Percentiles rank a stretch among this genome's conserved stretches.
These are phyloP conservation scores for Xerocomellus amylosporus DNA, from an alignment of 768 basidiomycete species.

Conservation along the genomic window DNA sequence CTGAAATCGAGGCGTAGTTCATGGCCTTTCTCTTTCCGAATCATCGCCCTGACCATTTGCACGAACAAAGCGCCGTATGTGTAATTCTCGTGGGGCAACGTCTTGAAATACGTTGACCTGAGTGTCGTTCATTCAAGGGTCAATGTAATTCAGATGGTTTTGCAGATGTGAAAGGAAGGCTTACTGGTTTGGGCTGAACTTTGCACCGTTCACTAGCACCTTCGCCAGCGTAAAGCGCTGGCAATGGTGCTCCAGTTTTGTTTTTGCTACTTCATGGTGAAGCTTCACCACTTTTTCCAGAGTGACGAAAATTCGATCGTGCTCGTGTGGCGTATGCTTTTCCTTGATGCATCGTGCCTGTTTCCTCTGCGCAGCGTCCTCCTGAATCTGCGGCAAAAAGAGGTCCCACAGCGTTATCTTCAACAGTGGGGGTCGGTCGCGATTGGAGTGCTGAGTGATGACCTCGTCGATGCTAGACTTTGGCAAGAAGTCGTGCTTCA, in stretches of 20 bases:
- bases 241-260: neutral
- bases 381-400: neutral
- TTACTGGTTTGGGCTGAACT: neutral
- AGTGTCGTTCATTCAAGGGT: neutral
- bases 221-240: neutral
- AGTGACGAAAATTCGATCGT: neutral
- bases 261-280: neutral
- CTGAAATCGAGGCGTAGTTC: neutral
- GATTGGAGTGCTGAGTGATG: neutral
- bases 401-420: constrained; percentile 1
- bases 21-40: neutral
- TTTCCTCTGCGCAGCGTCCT: neutral
- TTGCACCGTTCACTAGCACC: neutral
- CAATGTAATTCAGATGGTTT: neutral
- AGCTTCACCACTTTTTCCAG: neutral
- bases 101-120: neutral
- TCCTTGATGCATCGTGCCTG: neutral
- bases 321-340: neutral
- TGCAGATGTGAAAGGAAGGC: neutral
- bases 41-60: neutral
- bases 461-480: neutral
- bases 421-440: constrained; percentile 2
- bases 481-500: neutral
- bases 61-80: neutral
- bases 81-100: neutral